A percentile compares a stretch with the other conserved stretches of the same genome.
These are phyloP conservation scores for Ceriops decandra DNA, from an alignment of 345 rosid genomes.

Conservation along the genomic window DNA sequence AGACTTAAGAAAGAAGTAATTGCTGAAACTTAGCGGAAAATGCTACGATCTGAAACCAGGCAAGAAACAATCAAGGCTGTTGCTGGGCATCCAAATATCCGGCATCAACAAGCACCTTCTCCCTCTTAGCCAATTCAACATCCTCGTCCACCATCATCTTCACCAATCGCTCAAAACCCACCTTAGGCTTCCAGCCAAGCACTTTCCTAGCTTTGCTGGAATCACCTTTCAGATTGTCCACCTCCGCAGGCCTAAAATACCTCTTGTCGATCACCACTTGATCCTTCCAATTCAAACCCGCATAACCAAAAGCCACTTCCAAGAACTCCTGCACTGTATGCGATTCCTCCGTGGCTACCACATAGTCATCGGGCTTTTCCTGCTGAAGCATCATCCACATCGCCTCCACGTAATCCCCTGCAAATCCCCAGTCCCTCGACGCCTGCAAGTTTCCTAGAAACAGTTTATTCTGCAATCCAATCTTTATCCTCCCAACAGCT, in stretches of 20 bases:
- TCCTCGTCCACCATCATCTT: slow-evolving; percentile 94
- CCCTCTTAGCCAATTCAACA: slow-evolving; percentile 74
- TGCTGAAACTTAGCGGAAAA: too few relatives aligned
- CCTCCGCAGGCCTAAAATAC: slow-evolving; percentile 60
- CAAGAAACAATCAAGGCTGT: slow-evolving; percentile 46
- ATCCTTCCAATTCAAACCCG: slow-evolving; percentile 54
- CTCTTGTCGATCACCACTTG: slow-evolving; percentile 61
- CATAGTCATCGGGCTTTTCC: slow-evolving; percentile 87
- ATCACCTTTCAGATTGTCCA: slow-evolving; percentile 60
- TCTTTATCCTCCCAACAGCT: slow-evolving; percentile 84
- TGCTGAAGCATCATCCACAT: slow-evolving; percentile 99
- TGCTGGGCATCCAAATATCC: slow-evolving; percentile 84
- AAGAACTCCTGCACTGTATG: slow-evolving; percentile 90
- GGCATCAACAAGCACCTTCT: slow-evolving; percentile 92
- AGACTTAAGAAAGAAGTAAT: too few relatives aligned
- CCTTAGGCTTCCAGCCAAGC: slow-evolving; percentile 72
- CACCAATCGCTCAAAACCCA: slow-evolving; percentile 77
- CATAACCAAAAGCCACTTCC: slow-evolving; percentile 70
- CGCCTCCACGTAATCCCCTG: slow-evolving; percentile 92
- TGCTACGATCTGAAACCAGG: not conserved
- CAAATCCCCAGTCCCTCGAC: slow-evolving; percentile 94
- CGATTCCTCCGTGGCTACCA: slow-evolving; percentile 90
- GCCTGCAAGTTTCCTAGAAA: slow-evolving; percentile 83
- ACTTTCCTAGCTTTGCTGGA: slow-evolving; percentile 50
- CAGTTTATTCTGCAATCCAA: slow-evolving; percentile 75